A percentile compares a stretch with the other conserved stretches of the same genome.
These are phyloP conservation scores for Psophocarpus tetragonolobus DNA, from an alignment of 306 rosid genomes.

Conservation along the genomic window DNA sequence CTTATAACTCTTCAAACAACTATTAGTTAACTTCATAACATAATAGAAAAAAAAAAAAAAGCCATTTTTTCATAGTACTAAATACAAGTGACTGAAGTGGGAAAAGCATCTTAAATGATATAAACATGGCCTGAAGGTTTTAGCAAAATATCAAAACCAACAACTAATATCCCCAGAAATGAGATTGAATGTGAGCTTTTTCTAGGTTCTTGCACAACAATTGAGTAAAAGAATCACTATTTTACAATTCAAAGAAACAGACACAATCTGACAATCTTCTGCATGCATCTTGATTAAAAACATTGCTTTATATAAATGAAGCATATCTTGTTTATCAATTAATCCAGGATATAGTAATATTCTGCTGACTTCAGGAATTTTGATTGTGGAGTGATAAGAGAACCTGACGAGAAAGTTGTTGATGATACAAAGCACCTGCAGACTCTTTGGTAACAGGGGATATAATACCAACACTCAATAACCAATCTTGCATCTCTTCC, in stretches of 20 bases:
- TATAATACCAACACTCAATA: slow-evolving; percentile 90
- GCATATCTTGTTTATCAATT: slow-evolving; percentile 19
- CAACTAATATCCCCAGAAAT: not conserved
- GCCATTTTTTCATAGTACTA: not conserved
- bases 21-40: slow-evolving; percentile 18
- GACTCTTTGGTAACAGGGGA: slow-evolving; percentile 99
- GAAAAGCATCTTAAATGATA: slow-evolving; percentile 19
- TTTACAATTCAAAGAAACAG: not conserved
- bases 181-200: not conserved
- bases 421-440: slow-evolving; percentile 95
- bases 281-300: slow-evolving; percentile 16
- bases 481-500: slow-evolving; percentile 96
- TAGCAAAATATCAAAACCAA: slow-evolving; percentile 12
- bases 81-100: not conserved
- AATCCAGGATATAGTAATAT: not conserved
- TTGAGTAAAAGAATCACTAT: slow-evolving; percentile 16
- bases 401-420: slow-evolving; percentile 95
- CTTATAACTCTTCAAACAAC: too few relatives aligned
- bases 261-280: not conserved
- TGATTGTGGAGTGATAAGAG: slow-evolving; percentile 1
- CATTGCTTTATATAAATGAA: not conserved
- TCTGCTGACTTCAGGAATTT: not conserved
- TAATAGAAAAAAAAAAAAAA: not conserved
- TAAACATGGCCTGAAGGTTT: not conserved
- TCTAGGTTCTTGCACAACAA: slow-evolving; percentile 19